Base-by-base conservation (phyloP, 75 land plant species). In the Ceratopteris richardii region DNA sequence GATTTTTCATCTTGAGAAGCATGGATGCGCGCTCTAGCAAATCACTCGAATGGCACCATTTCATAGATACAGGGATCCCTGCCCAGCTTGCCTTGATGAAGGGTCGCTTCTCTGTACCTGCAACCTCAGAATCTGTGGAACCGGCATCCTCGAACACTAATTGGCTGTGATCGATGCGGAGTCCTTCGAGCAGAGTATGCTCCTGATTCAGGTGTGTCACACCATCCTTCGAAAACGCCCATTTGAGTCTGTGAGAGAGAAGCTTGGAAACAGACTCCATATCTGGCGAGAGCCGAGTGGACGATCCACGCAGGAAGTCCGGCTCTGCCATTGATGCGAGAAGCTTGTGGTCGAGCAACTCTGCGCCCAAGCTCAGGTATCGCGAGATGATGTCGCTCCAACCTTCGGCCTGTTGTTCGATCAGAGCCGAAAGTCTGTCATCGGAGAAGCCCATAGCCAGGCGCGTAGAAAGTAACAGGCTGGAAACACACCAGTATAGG, bases 401-500 rank as follows among this genome's bases (percentile, higher is more conserved):
- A 28, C 54, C 22, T 1, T 26, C 1, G 28, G 25, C 29, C 54
- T 52, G 54, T 23, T 52, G 29, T 28, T 52, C 54, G 1, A 52
- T 26, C 6, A 52, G 25, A 18, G 12, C 54, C 2, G 24, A 23
- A 4, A 52, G 29, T 24, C 14, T 52, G 24, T 23, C 54, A 12
- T 52, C 54, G 4, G 54, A 14, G 14, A 52, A 52, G 29, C 54
- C 54, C 2, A 52, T 4, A 1, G 54, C 25, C 1, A 4, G 12
- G 5, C 27, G 54, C 25, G 27, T 26, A 11, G 29, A 25, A 2
- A 26, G 29, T 26, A 52, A 4, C 2, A 52, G 25, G 29, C 54
- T 14, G 2, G 54, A 23, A 23, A 52, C 25, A 26, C 54, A 52
- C 29, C 54, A 52, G 54, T 24, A 52, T 25, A 52, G 25, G 54